Conservation (phyloP, 2,329 filamentous ascomycete genomes). For the Ophiostoma angusticollis region DNA sequence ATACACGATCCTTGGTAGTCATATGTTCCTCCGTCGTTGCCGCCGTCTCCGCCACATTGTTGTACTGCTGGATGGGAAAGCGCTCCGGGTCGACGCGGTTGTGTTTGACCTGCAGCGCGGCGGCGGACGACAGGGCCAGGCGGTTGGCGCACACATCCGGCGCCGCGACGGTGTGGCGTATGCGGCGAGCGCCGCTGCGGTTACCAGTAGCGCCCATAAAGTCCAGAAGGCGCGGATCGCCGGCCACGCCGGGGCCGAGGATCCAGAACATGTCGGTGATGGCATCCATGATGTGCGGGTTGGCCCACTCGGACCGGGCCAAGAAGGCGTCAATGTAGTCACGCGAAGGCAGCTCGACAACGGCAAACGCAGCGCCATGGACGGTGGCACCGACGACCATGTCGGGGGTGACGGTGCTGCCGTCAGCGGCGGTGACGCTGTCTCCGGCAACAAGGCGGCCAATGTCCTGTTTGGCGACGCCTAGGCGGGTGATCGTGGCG, state of each 20-base stretch:
- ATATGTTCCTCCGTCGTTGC: slow-evolving; percentile 1
- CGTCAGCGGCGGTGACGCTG: slow-evolving; percentile 49
- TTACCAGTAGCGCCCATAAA: slow-evolving; percentile 68
- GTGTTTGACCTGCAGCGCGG: slow-evolving; percentile 54
- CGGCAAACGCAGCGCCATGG: slow-evolving; percentile 59
- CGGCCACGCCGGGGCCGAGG: slow-evolving; percentile 54
- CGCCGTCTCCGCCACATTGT: slow-evolving; percentile 29
- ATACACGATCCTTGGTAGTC: slow-evolving; percentile 8
- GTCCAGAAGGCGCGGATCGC: slow-evolving; percentile 47
- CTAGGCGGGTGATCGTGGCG: slow-evolving; percentile 48
- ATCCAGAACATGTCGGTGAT: slow-evolving; percentile 69
- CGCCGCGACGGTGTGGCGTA: slow-evolving; percentile 69
- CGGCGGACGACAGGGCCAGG: slow-evolving; percentile 54
- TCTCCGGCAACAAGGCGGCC: slow-evolving; percentile 48
- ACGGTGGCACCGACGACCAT: slow-evolving; percentile 66
- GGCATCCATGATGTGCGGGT: slow-evolving; percentile 49
- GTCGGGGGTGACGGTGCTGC: slow-evolving; percentile 62
- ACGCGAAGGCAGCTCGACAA: slow-evolving; percentile 63
- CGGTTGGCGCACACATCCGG: slow-evolving; percentile 63
- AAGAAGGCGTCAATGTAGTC: slow-evolving; percentile 61
- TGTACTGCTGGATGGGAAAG: slow-evolving; percentile 57
- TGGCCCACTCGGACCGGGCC: slow-evolving; percentile 58
- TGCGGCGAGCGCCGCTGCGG: slow-evolving; percentile 50
- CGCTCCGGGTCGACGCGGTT: slow-evolving; percentile 59
- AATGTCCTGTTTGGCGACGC: slow-evolving; percentile 48